A percentile compares a stretch with the other conserved stretches of the same genome.
These are phyloP conservation scores for Sporothrix mexicana DNA, from an alignment of 2,329 filamentous ascomycete genomes.

Conservation along the genomic window DNA sequence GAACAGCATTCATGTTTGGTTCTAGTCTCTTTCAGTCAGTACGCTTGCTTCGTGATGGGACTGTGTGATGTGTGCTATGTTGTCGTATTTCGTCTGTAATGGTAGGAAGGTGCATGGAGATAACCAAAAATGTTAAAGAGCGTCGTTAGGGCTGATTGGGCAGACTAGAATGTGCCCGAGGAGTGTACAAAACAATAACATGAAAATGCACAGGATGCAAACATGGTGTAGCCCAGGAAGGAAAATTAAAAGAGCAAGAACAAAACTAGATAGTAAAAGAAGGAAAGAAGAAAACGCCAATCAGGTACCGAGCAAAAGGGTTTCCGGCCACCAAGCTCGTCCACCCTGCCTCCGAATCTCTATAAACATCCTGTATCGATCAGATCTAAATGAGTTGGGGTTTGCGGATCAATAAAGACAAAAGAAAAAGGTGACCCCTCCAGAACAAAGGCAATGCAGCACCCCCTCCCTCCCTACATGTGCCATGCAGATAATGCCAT, in stretches of 20 bases:
- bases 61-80: background rate
- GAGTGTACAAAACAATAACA: background rate
- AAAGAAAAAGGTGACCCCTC: background rate
- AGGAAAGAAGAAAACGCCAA: conserved; percentile 21
- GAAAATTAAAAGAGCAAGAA: background rate
- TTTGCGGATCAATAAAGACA: background rate
- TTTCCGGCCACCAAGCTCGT: background rate
- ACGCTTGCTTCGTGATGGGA: no score
- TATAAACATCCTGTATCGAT: conserved; percentile 29
- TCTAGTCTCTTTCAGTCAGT: no score
- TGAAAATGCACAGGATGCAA: background rate
- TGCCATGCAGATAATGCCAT: background rate
- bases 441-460: background rate
- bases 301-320: background rate
- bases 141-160: background rate
- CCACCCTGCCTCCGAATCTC: conserved; percentile 8
- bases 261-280: background rate
- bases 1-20: background rate
- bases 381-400: conserved; percentile 27
- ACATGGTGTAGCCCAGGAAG: background rate
- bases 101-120: conserved; percentile 2
- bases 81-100: background rate
- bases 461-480: background rate
- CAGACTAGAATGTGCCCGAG: background rate
- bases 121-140: conserved; percentile 1